Base-by-base conservation (phyloP, 768 basidiomycete genomes). In the Russula sp. region DNA sequence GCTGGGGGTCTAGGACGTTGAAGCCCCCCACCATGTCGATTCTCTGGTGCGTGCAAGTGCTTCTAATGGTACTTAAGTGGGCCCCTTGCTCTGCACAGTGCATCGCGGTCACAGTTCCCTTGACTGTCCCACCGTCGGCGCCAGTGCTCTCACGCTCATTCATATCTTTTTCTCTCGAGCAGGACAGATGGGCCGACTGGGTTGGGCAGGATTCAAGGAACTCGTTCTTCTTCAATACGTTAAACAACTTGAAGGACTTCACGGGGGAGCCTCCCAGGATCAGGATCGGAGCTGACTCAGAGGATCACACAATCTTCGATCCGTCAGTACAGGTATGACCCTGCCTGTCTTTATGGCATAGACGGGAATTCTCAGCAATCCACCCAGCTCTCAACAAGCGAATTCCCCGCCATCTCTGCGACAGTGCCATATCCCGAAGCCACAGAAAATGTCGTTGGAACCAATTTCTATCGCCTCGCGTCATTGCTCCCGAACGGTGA, bases 161-260 rank as follows among this genome's bases (percentile, higher is more conserved):
- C 13, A 65, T 87, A 32, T 85, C 83, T 0, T 80, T 87, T 65
- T 88, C 86, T 35, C 80, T 88, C 56, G 87, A 87, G 67, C 81
- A 85, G 70, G 86, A 88, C 65, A 75, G 83, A 36, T 88, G 85
- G 85, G 74, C 76, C 10, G 86, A 87, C 63, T 89, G 87, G 86
- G 73, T 73, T 11, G 86, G 87, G 1, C 76, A 75, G 10, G 60
- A 66, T 7, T 71, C 76, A 3, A 75, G 74, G 38, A 87, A 88
- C 67, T 60, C 77, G 18, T 88, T 87, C 71, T 81, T 84, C 63
- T 77, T 76, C 73, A 86, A 83, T 60, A 78, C 80, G 4, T 75
- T 88, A 53, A 73, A 80, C 56, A 86, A 86, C 70, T 69, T 86
- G 59, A 80, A 75, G 29, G 66, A 71, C 39, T 74, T 85, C 34